Base-by-base conservation (phyloP, 768 basidiomycete species). In the Trametes elegans region DNA sequence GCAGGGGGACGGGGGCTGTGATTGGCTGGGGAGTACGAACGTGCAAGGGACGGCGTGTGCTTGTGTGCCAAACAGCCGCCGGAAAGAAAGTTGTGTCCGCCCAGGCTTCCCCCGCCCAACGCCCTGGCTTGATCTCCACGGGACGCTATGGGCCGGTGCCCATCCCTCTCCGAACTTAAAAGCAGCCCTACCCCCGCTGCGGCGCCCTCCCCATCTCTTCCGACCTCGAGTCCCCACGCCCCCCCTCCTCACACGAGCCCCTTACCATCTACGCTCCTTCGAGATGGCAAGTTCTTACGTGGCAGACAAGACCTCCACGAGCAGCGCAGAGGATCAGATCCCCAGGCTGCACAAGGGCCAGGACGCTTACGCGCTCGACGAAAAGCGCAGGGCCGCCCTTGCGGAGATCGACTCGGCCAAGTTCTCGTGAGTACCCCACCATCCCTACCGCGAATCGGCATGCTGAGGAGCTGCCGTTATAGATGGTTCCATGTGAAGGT, bases 401-500 rank as follows among this genome's bases (percentile, higher is more conserved):
- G 80, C 85, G 11, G 90, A 95, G 68, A 81, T 96, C 57, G 93
- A 96, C 71, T 85, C 89, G 57, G 93, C 93, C 38, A 75, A 77
- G 39, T 95, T 95, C 72, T 85, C 85, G 88, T 90, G 68, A 49
- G 86, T 65, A 38, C n/a, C 40, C 39, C 16, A 11, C 35, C 26
- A 7, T 43, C 41, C 27, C 11, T 18, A 29, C 6, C 45, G 16
- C 6, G n/a, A n/a, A n/a, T 32, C 29, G n/a, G 18, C 48, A 42
- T 41, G 16, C 40, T 55, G 27, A 54, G 39, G 34, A 39, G 41
- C 46, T 26, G n/a, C 11, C 8, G 5, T 16, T 16, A 35, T 52
- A 88, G 88, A 7, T 89, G 86, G 84, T 93, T 93, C 75, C 93
- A 94, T 64, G 83, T 86, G 53, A 93, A 91, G 70, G 79, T 76